Evolutionary conservation across 441 rosid species (phyloP), one percentile per base, ranked within the genome.

Genomic region (Metrosideros polymorpha): DNA sequence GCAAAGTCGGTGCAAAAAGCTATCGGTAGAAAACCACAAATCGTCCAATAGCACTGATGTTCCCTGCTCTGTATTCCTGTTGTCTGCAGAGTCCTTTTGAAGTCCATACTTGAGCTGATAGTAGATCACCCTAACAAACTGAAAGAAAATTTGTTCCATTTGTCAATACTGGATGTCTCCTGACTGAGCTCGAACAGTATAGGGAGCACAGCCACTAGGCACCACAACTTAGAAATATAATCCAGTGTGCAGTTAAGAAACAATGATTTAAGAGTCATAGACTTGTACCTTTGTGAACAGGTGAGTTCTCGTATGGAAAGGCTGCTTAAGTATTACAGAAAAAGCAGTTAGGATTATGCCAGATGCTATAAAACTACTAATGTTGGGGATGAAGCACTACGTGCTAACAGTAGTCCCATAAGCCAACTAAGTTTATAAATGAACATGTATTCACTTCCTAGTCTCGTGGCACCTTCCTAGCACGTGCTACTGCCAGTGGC

Each of bases 61-160:
- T 66, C 95, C 96, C 75, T 90, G 84, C 88, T 93, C 93, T 82
- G 90, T 82, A 87, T 86, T 84, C 87, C 86, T 89, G 51, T 61
- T 57, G 66, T 90, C 89, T 27, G 63, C 85, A 42, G 84, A 87
- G 71, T 96, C 98, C 90, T 93, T 95, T 89, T 91, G 95, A 86
- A 96, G 94, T 89, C 97, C 99, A 88, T 91, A 93, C 90, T 94
- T 94, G 85, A 97, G 94, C 91, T 97, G 99, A 92, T 95, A 89
- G 91, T 93, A 97, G 85, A 95, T 89, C 88, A 94, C 96, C 91
- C 90, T 92, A 76, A 95, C 92, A 93, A 97, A 97, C 99, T 97
- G 86, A 2, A 30, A 75, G 9, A 53, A 52, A 39, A 61, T 24
- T 35, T 55, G 75, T 47, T 35, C 51, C 43, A 59, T 83, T 71